Evolutionary conservation across 768 basidiomycete genomes (phyloP).

Genomic region (Calocybe indica): DNA sequence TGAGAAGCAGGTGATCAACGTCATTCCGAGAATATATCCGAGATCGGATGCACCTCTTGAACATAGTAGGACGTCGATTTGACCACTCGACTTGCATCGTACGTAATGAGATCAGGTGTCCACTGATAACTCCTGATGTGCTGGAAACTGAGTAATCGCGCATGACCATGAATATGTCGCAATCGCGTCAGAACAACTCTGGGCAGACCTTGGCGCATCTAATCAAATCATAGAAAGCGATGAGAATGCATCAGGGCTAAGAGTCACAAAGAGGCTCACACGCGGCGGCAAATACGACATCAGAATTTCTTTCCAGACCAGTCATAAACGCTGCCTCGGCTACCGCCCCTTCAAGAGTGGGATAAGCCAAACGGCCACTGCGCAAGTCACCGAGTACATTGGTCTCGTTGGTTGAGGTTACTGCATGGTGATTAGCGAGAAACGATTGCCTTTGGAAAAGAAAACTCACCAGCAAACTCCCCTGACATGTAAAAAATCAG

Average conservation of each 20-base stretch:
- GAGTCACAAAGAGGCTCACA: conserved; percentile 24
- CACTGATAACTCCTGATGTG: conserved; percentile 30
- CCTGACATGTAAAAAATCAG: conserved; percentile 6
- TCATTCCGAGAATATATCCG: neutral
- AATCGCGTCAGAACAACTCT: neutral
- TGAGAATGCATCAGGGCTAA: neutral
- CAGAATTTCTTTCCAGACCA: conserved; percentile 50
- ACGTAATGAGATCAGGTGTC: conserved; percentile 33
- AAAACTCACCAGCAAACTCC: conserved; percentile 44
- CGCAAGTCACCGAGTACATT: conserved; percentile 22
- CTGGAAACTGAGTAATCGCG: conserved; percentile 18
- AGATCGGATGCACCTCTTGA: conserved; percentile 22
- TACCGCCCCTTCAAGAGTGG: conserved; percentile 30
- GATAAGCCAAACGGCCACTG: conserved; percentile 21
- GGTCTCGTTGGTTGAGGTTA: conserved; percentile 25
- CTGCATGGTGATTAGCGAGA: conserved; percentile 3
- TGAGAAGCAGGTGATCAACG: neutral
- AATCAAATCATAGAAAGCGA: neutral
- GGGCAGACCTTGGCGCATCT: conserved; percentile 21
- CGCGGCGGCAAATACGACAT: conserved; percentile 51
- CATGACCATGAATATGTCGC: neutral
- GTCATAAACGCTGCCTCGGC: conserved; percentile 62
- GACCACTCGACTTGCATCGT: conserved; percentile 27
- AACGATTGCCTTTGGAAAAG: too few species aligned
- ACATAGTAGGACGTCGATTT: conserved; percentile 31